Evolutionary conservation across 169 alveolate species (phyloP), one percentile per base, ranked within the genome.

Genomic region (Eimeria falciformis): DNA sequence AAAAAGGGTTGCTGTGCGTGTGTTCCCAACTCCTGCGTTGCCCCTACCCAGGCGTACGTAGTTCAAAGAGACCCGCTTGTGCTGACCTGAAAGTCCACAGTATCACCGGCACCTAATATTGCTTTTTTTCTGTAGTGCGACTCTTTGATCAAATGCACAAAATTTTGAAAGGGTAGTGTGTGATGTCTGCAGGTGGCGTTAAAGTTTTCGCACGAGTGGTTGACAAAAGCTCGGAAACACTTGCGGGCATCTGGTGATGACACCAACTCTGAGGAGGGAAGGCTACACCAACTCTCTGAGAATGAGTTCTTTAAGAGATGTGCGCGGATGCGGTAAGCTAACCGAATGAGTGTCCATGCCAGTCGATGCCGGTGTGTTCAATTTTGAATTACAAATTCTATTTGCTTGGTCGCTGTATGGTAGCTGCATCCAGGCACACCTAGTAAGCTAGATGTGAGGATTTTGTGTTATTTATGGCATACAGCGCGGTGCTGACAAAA

Each of bases 191-290:
- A 81, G 89, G 89, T 81, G 75, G 89, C 89, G n/a, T 75, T 81
- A 9, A 81, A 81, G 89, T 81, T 81, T 75, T 81, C 89, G 5
- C 89, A 81, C 2, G 55, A 53, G 75, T 81, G 89, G 89, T 75
- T 81, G 37, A 75, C 55, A 55, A 50, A 81, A 55, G 89, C 89
- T 23, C 71, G 89, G 55, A 50, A 81, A 46, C 71, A 53, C 55
- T 75, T 81, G 75, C 89, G 89, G 23, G 77, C 89, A 29, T 46
- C n/a, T 55, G 75, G 55, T 18, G 75, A 81, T 1, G 89, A 68
- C 25, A 25, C 56, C 9, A 56, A 81, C 29, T 56, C 43, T 53
- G 89, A 55, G 33, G 71, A 50, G 50, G 68, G 45, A 3, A 81
- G 55, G 89, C 73, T 81, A 5, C 89, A 81, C 56, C 75, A 81